Percentiles rank a stretch among this genome's conserved stretches.
Evolutionary conservation across 2,329 filamentous ascomycete genomes (phyloP).

Genomic region (Domatiomyces globalis): DNA sequence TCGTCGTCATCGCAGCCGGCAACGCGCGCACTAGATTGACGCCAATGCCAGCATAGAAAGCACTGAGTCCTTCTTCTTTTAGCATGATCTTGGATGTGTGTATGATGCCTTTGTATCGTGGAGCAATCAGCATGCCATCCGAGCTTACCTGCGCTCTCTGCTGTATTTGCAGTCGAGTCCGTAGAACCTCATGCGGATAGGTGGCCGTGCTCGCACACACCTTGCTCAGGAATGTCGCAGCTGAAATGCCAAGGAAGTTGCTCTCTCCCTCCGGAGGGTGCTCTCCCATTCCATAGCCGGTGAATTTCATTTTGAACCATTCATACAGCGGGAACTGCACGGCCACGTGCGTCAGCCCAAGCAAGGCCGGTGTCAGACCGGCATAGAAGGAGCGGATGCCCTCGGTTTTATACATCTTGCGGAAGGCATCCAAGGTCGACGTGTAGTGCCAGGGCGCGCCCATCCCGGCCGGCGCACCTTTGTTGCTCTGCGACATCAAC

Average conservation of each 20-base stretch:
- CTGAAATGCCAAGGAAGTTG: conserved; percentile 72
- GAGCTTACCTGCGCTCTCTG: conserved; percentile 47
- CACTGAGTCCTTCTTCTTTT: conserved; percentile 82
- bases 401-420: conserved; percentile 89
- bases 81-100: conserved; percentile 75
- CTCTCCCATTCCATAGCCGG: conserved; percentile 74
- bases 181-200: conserved; percentile 92
- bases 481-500: conserved; percentile 76
- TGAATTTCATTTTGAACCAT: conserved; percentile 79
- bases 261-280: conserved; percentile 42
- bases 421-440: conserved; percentile 77
- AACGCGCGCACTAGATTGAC: conserved; percentile 96
- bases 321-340: conserved; percentile 97
- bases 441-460: conserved; percentile 67
- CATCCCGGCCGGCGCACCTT: conserved; percentile 37
- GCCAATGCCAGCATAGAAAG: conserved; percentile 93
- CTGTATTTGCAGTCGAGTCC: conserved; percentile 87
- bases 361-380: conserved; percentile 75
- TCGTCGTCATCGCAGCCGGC: conserved; percentile 88
- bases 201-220: conserved; percentile 87
- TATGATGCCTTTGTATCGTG: conserved; percentile 60
- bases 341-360: conserved; percentile 86
- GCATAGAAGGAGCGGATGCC: conserved; percentile 88
- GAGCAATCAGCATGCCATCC: conserved; percentile 42
- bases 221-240: conserved; percentile 86